Evolutionary conservation across 2,329 filamentous ascomycete species (phyloP).

Genomic region (Coniochaeta prunicola): DNA sequence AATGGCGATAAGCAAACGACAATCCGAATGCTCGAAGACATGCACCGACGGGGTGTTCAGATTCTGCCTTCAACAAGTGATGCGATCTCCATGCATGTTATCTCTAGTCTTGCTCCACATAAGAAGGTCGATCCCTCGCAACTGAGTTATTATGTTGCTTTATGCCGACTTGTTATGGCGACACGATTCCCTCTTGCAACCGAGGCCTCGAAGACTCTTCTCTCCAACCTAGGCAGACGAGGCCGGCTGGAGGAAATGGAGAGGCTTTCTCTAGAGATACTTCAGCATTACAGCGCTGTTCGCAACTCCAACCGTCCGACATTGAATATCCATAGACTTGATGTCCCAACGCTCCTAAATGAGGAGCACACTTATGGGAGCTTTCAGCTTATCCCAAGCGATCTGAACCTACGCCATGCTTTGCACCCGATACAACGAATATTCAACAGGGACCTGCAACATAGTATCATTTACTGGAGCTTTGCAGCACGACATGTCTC

Average conservation of each 20-base stretch:
- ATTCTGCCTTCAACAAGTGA: conserved; percentile 14
- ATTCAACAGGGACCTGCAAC: conserved; percentile 32
- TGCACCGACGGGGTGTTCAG: conserved; percentile 25
- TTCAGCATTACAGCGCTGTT: conserved; percentile 27
- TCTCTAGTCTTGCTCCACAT: conserved; percentile 18
- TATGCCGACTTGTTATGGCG: conserved; percentile 27
- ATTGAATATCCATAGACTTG: conserved; percentile 34
- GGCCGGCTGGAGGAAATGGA: conserved; percentile 37
- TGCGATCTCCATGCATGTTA: conserved; percentile 19
- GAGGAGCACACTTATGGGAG: conserved; percentile 21
- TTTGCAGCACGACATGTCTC: conserved; percentile 5
- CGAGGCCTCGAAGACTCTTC: conserved; percentile 33
- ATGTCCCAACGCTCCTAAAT: conserved; percentile 28
- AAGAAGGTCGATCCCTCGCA: conserved; percentile 13
- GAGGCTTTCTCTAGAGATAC: conserved; percentile 33
- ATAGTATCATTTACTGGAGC: conserved; percentile 23
- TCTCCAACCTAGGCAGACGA: conserved; percentile 36
- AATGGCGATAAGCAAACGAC: conserved; percentile 18
- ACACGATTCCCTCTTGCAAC: conserved; percentile 32
- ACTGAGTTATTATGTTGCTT: conserved; percentile 21
- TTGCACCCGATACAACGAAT: conserved; percentile 40
- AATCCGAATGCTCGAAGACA: conserved; percentile 28
- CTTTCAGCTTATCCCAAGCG: conserved; percentile 28
- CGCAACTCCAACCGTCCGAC: conserved; percentile 20
- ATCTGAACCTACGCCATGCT: conserved; percentile 31